A percentile compares a stretch with the other conserved stretches of the same genome.
Conservation (phyloP, 2,329 filamentous ascomycete species). For the Immersiporthe knoxdaviesiana region DNA sequence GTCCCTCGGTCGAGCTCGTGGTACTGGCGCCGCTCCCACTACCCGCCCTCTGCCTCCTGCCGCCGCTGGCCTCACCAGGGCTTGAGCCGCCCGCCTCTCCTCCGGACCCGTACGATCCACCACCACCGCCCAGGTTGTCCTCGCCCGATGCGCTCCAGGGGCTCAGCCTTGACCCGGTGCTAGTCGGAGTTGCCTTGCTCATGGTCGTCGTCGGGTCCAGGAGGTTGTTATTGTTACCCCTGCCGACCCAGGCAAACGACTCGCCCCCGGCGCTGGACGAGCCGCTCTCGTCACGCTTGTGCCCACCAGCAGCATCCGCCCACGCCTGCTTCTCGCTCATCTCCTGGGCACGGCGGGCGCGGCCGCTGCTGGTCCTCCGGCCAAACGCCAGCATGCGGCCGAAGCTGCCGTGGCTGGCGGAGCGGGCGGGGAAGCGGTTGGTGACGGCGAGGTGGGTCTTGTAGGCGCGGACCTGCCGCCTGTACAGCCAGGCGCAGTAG, state of each 20-base stretch:
- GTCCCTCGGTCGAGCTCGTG: constrained; percentile 41
- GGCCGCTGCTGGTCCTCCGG: constrained; percentile 30
- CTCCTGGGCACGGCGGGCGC: not conserved
- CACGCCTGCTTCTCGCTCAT: constrained; percentile 24
- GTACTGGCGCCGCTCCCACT: constrained; percentile 43
- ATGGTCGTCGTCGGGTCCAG: constrained; percentile 33
- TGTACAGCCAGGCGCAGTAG: constrained; percentile 75
- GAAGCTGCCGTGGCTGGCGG: constrained; percentile 44
- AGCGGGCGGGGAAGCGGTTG: constrained; percentile 49
- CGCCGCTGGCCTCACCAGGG: constrained; percentile 26
- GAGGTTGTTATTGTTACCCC: constrained; percentile 33
- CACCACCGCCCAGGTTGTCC: constrained; percentile 23
- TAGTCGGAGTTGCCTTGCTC: constrained; percentile 31
- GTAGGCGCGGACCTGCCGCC: constrained; percentile 71
- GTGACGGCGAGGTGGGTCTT: constrained; percentile 69
- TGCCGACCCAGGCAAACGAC: constrained; percentile 32
- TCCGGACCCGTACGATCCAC: constrained; percentile 33
- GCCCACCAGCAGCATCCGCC: constrained; percentile 8
- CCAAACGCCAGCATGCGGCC: constrained; percentile 37
- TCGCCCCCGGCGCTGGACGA: constrained; percentile 29
- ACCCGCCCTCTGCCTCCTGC: constrained; percentile 34
- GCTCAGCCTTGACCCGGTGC: constrained; percentile 21
- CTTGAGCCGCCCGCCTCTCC: constrained; percentile 31
- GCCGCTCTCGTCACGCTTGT: constrained; percentile 22
- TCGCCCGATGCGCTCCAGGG: constrained; percentile 21